Base-by-base conservation (phyloP, 371 early-diverging fungal genomes). In the Ordospora colligata region DNA sequence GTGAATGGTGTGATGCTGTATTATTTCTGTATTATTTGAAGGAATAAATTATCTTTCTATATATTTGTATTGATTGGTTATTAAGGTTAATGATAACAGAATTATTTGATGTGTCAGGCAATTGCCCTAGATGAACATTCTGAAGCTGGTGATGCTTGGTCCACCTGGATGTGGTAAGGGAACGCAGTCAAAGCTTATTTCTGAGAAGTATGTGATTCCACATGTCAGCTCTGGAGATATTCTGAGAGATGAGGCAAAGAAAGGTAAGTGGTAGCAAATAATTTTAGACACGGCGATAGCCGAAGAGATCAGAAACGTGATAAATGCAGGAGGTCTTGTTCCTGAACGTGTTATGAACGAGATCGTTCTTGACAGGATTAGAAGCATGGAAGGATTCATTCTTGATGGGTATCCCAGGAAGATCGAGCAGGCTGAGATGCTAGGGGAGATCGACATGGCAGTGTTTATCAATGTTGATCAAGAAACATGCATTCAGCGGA, bases 331-430 rank as follows among this genome's bases (percentile, higher is more conserved):
- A 65, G 91, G 90, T 67, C 89, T 97, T 65, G 96, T 97, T 66
- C 88, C 90, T 70, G 97, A 99, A 86, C 95, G 95, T 80, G 91
- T 97, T 85, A 92, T 99, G 86, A 92, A 93, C 64, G 88, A 88
- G 81, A 88, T 99, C 87, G 93, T 99, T 86, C 86, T 91, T 84
- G 91, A 93, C 74, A 71, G 90, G 90, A 69, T 95, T 86, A 91
- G 91, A 81, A 94, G 95, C 88, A 88, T 89, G 85, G 90, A 91
- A 78, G 94, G 96, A 82, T 97, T 95, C 87, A 93, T 99, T 81
- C 87, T 99, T n/a, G 99, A 99, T 84, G 99, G 99, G 47, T 99
- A 95, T 90, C 99, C 99, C 70, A 90, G 99, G 80, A 97, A 94
- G 47, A 91, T 94, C 70, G 89, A 88, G 51, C 99, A 99, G 87